A percentile compares a stretch with the other conserved stretches of the same genome.
These are phyloP conservation scores for Caulochytrium protostelioides DNA, from an alignment of 371 early-diverging fungal species.

Conservation along the genomic window DNA sequence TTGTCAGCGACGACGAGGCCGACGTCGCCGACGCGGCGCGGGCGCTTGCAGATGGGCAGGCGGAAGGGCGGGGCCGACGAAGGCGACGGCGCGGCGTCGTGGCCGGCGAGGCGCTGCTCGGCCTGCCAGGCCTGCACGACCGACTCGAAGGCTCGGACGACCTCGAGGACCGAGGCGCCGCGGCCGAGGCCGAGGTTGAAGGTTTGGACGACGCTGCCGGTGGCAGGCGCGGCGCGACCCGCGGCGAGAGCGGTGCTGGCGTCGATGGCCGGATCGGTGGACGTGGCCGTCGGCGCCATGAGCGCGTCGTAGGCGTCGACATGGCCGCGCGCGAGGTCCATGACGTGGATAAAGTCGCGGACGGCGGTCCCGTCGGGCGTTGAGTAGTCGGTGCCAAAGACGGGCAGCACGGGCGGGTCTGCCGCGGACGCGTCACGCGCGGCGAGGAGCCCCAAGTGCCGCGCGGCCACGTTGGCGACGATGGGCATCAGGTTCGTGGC, in stretches of 20 bases:
- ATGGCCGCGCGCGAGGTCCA: slow-evolving; percentile 68
- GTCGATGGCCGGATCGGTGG: slow-evolving; percentile 5
- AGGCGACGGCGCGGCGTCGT: not conserved
- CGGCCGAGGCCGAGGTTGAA: slow-evolving; percentile 71
- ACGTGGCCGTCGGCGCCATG: slow-evolving; percentile 13
- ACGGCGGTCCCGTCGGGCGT: slow-evolving; percentile 70
- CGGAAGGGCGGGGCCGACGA: slow-evolving; percentile 1
- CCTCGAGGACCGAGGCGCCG: slow-evolving; percentile 67
- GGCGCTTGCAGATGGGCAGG: slow-evolving; percentile 8
- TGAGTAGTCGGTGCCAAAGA: slow-evolving; percentile 67
- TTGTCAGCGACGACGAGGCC: slow-evolving; percentile 57
- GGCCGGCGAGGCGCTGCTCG: slow-evolving; percentile 37
- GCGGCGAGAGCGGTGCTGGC: not conserved
- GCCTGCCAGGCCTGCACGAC: slow-evolving; percentile 36
- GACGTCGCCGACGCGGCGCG: slow-evolving; percentile 66
- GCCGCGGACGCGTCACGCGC: too few relatives aligned
- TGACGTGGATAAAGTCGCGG: slow-evolving; percentile 74
- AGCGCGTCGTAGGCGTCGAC: slow-evolving; percentile 49
- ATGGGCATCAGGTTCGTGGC: slow-evolving; percentile 80
- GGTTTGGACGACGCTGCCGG: slow-evolving; percentile 1
- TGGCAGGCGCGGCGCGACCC: not conserved
- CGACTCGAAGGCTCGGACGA: slow-evolving; percentile 59
- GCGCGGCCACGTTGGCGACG: slow-evolving; percentile 55
- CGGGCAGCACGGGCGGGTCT: slow-evolving; percentile 42
- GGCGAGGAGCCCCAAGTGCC: too few relatives aligned